Evolutionary conservation across 2,329 filamentous ascomycete species (phyloP), one percentile per base, ranked within the genome.

Genomic region (Neonectria magnoliae): DNA sequence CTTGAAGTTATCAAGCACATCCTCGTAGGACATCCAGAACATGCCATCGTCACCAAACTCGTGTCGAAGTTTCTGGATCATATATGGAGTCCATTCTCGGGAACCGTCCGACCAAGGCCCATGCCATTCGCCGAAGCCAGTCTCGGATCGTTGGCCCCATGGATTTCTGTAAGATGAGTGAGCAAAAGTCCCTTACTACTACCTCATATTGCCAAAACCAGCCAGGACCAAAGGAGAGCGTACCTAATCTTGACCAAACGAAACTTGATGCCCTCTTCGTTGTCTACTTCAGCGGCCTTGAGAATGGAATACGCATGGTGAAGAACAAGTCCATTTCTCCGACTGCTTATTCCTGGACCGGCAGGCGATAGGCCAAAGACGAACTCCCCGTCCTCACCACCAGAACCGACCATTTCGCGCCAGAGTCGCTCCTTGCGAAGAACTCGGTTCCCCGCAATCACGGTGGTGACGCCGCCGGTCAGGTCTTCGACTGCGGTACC

Each of bases 61-160:
- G 74, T 92, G 88, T 29, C 85, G 81, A 3, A 93, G 81, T 66
- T 87, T 86, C 65, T 86, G 78, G 81, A 93, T 89, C 90, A 90
- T 92, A 71, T 92, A 87, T 0, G 90, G 81, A 1, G 89, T 93
- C 91, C 91, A 93, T 74, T 93, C 87, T 68, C 90, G 88, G 5
- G 88, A 91, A 0, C 91, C 91, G 74, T 93, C 91, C 41, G 87
- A 88, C 91, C 91, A 93, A 5, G 89, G 84, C 14, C 91, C 91
- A 58, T 86, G 89, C 90, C 91, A 93, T 77, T 92, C 91, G 53
- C 81, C 80, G 2, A 77, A 56, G 9, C 79, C 80, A 20, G 67
- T 70, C n/a, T 71, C 68, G 10, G 70, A 65, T 31, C 85, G 85
- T 64, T 87, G 81, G 13, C 91, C 91, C 91, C 91, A 93, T 0